Percentiles rank a stretch among this genome's conserved stretches.
These are phyloP conservation scores for Phoenix roebelenii DNA, from an alignment of 176 grass and related monocot genomes.

Conservation along the genomic window DNA sequence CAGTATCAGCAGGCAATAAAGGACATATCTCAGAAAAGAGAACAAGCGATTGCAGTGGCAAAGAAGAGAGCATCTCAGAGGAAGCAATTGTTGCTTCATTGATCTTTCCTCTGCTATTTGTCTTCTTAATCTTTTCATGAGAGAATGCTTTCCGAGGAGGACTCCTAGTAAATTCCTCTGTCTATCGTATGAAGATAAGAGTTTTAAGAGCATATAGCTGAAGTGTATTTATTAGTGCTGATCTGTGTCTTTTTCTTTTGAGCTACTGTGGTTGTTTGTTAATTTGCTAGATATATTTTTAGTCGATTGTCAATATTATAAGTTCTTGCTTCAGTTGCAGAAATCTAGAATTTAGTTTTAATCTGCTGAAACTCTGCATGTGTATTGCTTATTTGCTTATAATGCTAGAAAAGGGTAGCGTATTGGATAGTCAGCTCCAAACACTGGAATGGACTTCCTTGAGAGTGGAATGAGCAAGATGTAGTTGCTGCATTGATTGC, in stretches of 20 bases:
- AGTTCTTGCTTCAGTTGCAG: too few relatives aligned
- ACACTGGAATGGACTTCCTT: too few relatives aligned
- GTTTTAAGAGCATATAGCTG: background rate
- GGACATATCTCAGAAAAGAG: background rate
- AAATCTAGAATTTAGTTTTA: too few relatives aligned
- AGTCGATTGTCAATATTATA: too few relatives aligned
- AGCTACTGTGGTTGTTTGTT: background rate
- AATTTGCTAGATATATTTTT: background rate
- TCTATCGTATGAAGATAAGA: too few relatives aligned
- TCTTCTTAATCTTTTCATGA: background rate
- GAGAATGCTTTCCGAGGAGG: background rate
- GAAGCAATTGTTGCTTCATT: background rate
- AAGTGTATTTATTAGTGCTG: background rate
- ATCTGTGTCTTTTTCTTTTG: background rate
- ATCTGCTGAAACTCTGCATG: too few relatives aligned
- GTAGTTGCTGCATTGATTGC: too few relatives aligned
- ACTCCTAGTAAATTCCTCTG: background rate
- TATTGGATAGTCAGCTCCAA: too few relatives aligned
- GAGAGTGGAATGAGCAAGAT: too few relatives aligned
- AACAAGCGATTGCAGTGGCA: constrained; percentile 1
- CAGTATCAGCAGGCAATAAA: constrained; percentile 10
- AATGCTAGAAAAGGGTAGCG: too few relatives aligned
- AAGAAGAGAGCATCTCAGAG: background rate
- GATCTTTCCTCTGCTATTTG: background rate
- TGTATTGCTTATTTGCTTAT: too few relatives aligned